A percentile compares a stretch with the other conserved stretches of the same genome.
Conservation (phyloP, 495 filamentous ascomycete species). For the Daldinia loculata region DNA sequence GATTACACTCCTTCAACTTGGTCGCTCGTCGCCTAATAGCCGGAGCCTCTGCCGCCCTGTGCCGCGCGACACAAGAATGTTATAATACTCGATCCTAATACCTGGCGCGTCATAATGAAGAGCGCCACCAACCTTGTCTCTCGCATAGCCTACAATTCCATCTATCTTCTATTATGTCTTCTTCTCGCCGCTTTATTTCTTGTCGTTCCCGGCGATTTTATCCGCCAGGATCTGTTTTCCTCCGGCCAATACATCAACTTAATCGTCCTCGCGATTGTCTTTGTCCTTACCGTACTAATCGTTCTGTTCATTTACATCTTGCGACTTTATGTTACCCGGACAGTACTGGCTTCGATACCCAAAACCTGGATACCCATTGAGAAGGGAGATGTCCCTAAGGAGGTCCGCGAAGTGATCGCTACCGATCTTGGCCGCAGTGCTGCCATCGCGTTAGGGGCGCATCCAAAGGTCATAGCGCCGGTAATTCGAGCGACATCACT, state of each 20-base stretch:
- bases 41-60: conserved; percentile 25
- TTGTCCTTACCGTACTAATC: conserved; percentile 76
- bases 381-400: conserved; percentile 76
- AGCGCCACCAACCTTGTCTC: conserved; percentile 57
- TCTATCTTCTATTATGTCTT: conserved; percentile 80
- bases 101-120: conserved; percentile 43
- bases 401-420: conserved; percentile 76
- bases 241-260: conserved; percentile 74
- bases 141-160: conserved; percentile 81
- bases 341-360: conserved; percentile 80
- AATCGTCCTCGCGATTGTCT: conserved; percentile 81
- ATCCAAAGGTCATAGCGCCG: conserved; percentile 65
- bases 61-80: conserved; percentile 24
- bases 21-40: conserved; percentile 30
- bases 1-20: conserved; percentile 15
- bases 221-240: conserved; percentile 76
- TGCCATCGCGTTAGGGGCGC: conserved; percentile 78
- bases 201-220: conserved; percentile 82
- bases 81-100: conserved; percentile 12
- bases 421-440: conserved; percentile 77
- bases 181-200: conserved; percentile 76
- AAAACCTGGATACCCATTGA: conserved; percentile 84
- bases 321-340: conserved; percentile 88
- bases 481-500: conserved; percentile 24
- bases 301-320: conserved; percentile 80